phyloP scores from a whole-genome alignment of 1,284 basidiomycete species.

The Cutaneotrichosporon cyanovorans region DNA sequence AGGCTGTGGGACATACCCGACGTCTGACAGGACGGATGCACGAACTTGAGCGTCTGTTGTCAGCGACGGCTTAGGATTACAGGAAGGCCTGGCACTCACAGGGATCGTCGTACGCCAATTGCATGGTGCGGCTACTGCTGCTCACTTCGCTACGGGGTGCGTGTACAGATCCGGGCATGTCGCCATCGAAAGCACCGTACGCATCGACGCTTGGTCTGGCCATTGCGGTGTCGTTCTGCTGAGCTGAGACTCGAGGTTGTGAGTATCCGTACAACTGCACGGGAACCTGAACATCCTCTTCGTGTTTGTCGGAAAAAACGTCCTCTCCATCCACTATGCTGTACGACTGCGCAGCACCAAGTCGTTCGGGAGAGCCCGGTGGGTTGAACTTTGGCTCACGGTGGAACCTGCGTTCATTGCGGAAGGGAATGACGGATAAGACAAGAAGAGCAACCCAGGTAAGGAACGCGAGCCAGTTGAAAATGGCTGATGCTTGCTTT shows the following conservation, averaged over 20 bases:
- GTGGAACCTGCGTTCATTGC: conserved; percentile 24
- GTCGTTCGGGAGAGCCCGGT: conserved; percentile 10
- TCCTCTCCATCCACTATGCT: no score
- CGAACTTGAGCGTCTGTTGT: conserved; percentile 25
- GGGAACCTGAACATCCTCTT: conserved; percentile 8
- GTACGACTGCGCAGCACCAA: no score
- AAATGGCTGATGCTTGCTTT: conserved; percentile 76
- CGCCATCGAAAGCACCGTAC: conserved; percentile 70
- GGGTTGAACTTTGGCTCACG: conserved; percentile 34
- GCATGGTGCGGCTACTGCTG: conserved; percentile 64
- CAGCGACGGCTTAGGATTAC: not conserved
- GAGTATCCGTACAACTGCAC: conserved; percentile 27
- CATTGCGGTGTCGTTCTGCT: conserved; percentile 26
- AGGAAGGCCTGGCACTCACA: conserved; percentile 49
- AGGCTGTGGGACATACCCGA: not conserved
- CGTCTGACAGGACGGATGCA: conserved; percentile 22
- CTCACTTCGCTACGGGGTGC: no score
- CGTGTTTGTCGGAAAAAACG: conserved; percentile 18
- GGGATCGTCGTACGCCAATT: conserved; percentile 41
- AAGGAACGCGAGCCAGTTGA: conserved; percentile 59
- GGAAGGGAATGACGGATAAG: conserved; percentile 30
- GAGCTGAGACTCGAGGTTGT: conserved; percentile 17
- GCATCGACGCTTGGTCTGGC: conserved; percentile 65
- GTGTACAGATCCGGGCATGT: conserved; percentile 25
- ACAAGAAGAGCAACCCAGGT: conserved; percentile 30